Base-by-base conservation (phyloP, 306 rosid species). In the Vigna angularis region DNA sequence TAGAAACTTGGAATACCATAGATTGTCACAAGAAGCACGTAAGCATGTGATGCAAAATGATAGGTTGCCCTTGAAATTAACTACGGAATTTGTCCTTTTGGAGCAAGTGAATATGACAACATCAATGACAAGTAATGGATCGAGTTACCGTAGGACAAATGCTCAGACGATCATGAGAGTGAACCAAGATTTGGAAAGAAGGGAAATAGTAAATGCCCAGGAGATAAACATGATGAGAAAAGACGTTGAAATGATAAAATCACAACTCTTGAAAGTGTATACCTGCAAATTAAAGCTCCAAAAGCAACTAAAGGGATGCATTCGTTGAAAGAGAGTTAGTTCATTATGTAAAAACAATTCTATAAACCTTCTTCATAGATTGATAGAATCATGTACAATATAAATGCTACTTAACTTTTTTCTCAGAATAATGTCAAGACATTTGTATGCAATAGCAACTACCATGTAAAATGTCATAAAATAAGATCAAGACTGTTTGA, bases 21-120 rank as follows among this genome's bases (percentile, higher is more conserved):
- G 90, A 76, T 81, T 94, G 45, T 92, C 98, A n/a, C 82, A 83
- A 75, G 93, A 88, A 79, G 94, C 89, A 10, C 83, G 87, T 0
- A 73, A 84, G 70, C 97, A 94, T 58, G 91, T 89, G 73, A 85
- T 83, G 87, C 86, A 74, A 82, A 94, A 94, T 77, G 82, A 90
- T 32, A 73, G 96, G 48, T 50, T 94, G 85, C 96, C 94, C 0
- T 8, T 83, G 81, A 86, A 85, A 71, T 64, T 89, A 64, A 72
- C 75, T 1, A 71, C 89, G 0, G 36, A 11, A 14, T 91, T 90
- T 70, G 72, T 83, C 22, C 93, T 90, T 81, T 75, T 84, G 11
- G 90, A 89, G 49, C 91, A 94, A 89, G 94, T 83, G 28, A 90
- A 53, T 72, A 78, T 79, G 87, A 48, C 85, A 4, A 77, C 86